These are phyloP conservation scores for Penicillium maclennaniae DNA, from an alignment of 495 filamentous ascomycete genomes.

Conservation along the genomic window DNA sequence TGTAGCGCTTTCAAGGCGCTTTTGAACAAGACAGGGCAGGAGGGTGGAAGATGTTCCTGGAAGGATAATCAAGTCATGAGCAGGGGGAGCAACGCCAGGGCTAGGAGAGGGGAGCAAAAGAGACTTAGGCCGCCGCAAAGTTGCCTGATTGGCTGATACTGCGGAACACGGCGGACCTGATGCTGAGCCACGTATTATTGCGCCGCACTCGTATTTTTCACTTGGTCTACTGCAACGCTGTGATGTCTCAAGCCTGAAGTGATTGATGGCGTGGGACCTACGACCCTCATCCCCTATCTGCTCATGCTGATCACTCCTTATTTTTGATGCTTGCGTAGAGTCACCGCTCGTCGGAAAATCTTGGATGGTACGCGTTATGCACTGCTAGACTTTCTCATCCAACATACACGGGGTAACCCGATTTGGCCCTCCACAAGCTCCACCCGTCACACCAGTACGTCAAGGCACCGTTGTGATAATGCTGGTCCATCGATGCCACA, in stretches of 20 bases:
- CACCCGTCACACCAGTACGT: constrained; percentile 24
- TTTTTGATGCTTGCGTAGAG: constrained; percentile 20
- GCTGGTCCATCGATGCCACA: constrained; percentile 24
- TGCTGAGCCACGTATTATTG: neutral
- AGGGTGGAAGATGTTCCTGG: neutral
- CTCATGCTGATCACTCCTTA: no score
- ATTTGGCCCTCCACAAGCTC: constrained; percentile 17
- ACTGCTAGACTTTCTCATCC: constrained; percentile 22
- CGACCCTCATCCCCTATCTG: no score
- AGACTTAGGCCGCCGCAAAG: constrained; percentile 8
- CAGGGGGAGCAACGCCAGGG: neutral
- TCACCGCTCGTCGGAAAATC: constrained; percentile 18
- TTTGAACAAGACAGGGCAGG: neutral
- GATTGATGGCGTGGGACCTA: no score
- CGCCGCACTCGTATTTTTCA: neutral
- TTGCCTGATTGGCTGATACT: constrained; percentile 10
- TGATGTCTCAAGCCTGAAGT: no score
- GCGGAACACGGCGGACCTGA: constrained; percentile 19
- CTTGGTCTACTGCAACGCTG: neutral
- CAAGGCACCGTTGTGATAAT: constrained; percentile 20
- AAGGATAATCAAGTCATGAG: neutral
- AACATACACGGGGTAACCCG: constrained; percentile 20
- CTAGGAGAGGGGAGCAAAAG: constrained; percentile 1
- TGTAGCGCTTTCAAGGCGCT: neutral
- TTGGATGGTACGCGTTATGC: constrained; percentile 26